These are phyloP conservation scores for Periconia digitata DNA, from an alignment of 2,329 filamentous ascomycete genomes.

Conservation along the genomic window DNA sequence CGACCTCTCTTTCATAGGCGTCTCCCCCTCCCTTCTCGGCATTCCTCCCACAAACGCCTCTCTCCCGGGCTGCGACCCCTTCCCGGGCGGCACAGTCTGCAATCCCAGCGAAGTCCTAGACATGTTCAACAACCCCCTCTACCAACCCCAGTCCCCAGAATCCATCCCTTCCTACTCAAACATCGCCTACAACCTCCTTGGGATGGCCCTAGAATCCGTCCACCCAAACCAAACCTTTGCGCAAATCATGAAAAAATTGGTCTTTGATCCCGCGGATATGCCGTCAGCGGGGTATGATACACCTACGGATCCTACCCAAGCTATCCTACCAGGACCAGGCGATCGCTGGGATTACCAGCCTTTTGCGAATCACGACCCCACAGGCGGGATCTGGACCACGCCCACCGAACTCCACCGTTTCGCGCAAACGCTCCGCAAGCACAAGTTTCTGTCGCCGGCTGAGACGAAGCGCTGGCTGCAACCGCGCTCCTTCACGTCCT, in stretches of 20 bases:
- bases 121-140: slow-evolving; percentile 24
- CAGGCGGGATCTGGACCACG: slow-evolving; percentile 30
- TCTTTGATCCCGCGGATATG: slow-evolving; percentile 22
- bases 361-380: slow-evolving; percentile 29
- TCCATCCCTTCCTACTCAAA: slow-evolving; percentile 25
- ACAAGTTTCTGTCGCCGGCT: slow-evolving; percentile 16
- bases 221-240: slow-evolving; percentile 20
- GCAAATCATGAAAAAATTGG: slow-evolving; percentile 21
- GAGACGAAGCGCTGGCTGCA: slow-evolving; percentile 26
- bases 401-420: slow-evolving; percentile 22
- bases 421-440: slow-evolving; percentile 18
- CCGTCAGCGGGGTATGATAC: slow-evolving; percentile 15
- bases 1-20: slow-evolving; percentile 19
- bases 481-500: slow-evolving; percentile 19
- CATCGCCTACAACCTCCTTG: slow-evolving; percentile 27
- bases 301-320: slow-evolving; percentile 8
- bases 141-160: slow-evolving; percentile 17
- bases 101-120: slow-evolving; percentile 18
- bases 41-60: slow-evolving; percentile 18
- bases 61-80: slow-evolving; percentile 25
- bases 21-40: slow-evolving; percentile 15
- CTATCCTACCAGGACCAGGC: slow-evolving; percentile 19
- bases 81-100: slow-evolving; percentile 22
- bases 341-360: slow-evolving; percentile 20
- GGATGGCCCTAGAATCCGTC: slow-evolving; percentile 21